Base-by-base conservation (phyloP, 805 yeast genomes). In the Barnettozyma vustinii region DNA sequence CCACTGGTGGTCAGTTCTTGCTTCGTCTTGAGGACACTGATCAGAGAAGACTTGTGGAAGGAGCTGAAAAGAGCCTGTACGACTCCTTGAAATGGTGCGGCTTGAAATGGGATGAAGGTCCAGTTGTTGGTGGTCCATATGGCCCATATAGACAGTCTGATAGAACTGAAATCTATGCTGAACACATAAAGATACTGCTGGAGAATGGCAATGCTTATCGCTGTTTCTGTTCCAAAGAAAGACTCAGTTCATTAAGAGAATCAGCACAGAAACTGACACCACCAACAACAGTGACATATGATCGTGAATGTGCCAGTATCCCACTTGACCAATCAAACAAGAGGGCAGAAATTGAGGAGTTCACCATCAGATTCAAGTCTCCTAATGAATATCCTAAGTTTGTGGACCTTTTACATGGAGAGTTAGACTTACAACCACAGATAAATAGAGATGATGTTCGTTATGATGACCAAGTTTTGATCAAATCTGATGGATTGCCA, bases 401-500 rank as follows among this genome's bases (percentile, higher is more conserved):
- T 49, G 59, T 64, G 4, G 99, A 94, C 62, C 59, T 87, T 33
- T 70, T 94, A 9, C 96, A 91, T 59, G 98, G 98, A 1, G 60
- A 60, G 5, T 66, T 91, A 18, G 77, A 85, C 55, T 70, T 87
- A 26, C 96, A 90, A 63, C 88, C 95, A 1, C 97, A 89, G 61
- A 70, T 79, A 25, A 89, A 91, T 62, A 59, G 64, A 23, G 65
- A 64, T 18, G 96, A 90, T 65, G 71, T 81, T 30, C 73, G 97
- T 44, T 91, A 74, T 63, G 99, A 94, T 60, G 99, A 94, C 63
- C 89, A 89, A 26, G 87, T 94, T 10, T 69, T 94, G 25, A 64
- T 94, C 61, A 94, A 94, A 66, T 86, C 96, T n/a, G 98, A 94
- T 64, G 91, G 92, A 0, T 70, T 88, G 52, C 99, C 99, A 23